Conservation (phyloP, 2,329 filamentous ascomycete species). For the Monilinia fructicola region DNA sequence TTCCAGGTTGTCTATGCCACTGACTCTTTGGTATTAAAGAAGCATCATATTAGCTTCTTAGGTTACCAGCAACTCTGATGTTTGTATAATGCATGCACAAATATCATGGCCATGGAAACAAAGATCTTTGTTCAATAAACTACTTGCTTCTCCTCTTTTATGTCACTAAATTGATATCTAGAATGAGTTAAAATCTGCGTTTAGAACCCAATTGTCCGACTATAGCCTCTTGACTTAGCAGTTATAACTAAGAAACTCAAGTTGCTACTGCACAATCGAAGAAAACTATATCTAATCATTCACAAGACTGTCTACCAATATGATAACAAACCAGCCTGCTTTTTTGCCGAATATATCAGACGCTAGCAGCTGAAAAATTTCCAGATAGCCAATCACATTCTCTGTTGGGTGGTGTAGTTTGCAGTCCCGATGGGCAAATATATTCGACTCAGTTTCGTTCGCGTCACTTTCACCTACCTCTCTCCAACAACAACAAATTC, state of each 20-base stretch:
- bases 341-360: neutral
- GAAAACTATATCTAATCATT: neutral
- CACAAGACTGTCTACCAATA: neutral
- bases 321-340: neutral
- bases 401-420: neutral
- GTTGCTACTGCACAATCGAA: neutral
- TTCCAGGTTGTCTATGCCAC: neutral
- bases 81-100: neutral
- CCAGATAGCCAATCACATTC: neutral
- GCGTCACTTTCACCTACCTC: neutral
- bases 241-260: neutral
- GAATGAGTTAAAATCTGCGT: too few species aligned
- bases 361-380: neutral
- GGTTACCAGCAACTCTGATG: neutral
- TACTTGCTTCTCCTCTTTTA: neutral
- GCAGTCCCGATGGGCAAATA: neutral
- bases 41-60: neutral
- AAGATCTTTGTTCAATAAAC: neutral
- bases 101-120: neutral
- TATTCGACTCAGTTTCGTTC: conserved; percentile 3
- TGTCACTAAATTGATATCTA: neutral
- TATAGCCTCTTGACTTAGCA: neutral
- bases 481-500: neutral
- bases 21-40: neutral
- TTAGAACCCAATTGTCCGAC: neutral